phyloP scores from a whole-genome alignment of 345 rosid genomes.

The Sisymbrium altissimum region DNA sequence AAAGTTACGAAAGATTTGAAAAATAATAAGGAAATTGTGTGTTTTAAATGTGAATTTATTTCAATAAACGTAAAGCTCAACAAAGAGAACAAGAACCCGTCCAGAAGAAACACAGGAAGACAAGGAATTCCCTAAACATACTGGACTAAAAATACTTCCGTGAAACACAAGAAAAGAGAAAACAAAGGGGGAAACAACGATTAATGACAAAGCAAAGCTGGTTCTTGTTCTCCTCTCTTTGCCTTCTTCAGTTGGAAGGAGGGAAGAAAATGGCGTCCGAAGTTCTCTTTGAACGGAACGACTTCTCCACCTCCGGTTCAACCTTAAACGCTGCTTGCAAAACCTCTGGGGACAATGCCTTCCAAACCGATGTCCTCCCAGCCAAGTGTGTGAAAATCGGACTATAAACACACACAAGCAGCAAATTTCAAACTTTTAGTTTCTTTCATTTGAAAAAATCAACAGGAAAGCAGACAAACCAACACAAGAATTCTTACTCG shows the following conservation, averaged over 20 bases:
- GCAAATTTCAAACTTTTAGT: neutral
- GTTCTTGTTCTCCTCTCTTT: constrained; percentile 16
- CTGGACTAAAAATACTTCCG: neutral
- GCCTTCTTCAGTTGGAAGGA: constrained; percentile 46
- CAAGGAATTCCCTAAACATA: neutral
- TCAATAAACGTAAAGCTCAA: neutral
- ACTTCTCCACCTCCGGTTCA: constrained; percentile 49
- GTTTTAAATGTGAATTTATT: neutral
- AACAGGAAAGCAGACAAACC: neutral
- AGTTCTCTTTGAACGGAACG: constrained; percentile 66
- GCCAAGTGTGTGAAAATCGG: constrained; percentile 91
- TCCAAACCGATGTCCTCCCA: constrained; percentile 75
- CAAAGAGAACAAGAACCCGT: constrained; percentile 23
- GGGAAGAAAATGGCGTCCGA: constrained; percentile 80
- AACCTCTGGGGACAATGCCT: constrained; percentile 77
- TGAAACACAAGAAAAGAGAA: constrained; percentile 6
- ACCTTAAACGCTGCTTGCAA: constrained; percentile 74
- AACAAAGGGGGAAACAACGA: neutral
- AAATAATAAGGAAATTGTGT: neutral
- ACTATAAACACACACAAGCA: constrained; percentile 36
- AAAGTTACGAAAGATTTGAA: neutral
- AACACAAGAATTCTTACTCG: constrained; percentile 67
- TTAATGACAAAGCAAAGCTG: neutral
- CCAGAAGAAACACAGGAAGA: neutral
- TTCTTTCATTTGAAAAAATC: neutral